A percentile compares a stretch with the other conserved stretches of the same genome.
These are phyloP conservation scores for Didymella arachidicola DNA, from an alignment of 2,329 filamentous ascomycete species.

Conservation along the genomic window DNA sequence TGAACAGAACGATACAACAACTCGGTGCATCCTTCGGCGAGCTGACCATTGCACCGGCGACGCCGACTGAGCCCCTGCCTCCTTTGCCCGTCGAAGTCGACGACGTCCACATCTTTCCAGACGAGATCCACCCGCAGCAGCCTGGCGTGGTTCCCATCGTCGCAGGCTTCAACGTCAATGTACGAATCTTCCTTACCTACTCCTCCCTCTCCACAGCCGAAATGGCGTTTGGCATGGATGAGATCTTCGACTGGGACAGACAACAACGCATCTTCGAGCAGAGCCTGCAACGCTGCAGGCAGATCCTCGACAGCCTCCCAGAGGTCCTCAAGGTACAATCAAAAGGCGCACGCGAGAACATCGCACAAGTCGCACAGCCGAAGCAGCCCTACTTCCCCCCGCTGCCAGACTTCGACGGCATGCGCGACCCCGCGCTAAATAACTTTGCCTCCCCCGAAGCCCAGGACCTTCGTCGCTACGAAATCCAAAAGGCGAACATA, in stretches of 20 bases:
- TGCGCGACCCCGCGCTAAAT: conserved; percentile 38
- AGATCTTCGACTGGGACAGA: conserved; percentile 77
- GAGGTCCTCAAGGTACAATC: conserved; percentile 69
- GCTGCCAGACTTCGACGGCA: conserved; percentile 45
- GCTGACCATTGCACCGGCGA: conserved; percentile 77
- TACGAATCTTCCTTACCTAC: conserved; percentile 81
- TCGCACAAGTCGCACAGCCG: conserved; percentile 36
- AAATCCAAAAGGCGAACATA: conserved; percentile 92
- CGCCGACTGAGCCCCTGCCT: conserved; percentile 77
- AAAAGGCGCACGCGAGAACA: conserved; percentile 49
- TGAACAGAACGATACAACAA: conserved; percentile 74
- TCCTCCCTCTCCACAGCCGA: conserved; percentile 81
- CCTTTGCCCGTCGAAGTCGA: conserved; percentile 83
- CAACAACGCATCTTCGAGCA: conserved; percentile 77
- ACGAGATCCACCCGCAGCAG: conserved; percentile 75
- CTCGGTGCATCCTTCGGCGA: conserved; percentile 75
- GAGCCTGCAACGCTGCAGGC: conserved; percentile 74
- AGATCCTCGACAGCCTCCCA: conserved; percentile 72
- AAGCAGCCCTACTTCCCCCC: conserved; percentile 48
- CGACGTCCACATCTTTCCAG: conserved; percentile 78
- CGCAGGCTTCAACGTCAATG: conserved; percentile 81
- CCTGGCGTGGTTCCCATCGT: conserved; percentile 72
- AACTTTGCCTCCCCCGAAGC: conserved; percentile 37
- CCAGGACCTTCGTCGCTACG: conserved; percentile 62
- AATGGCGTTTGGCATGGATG: conserved; percentile 79